These are phyloP conservation scores for Ganoderma leucocontextum DNA, from an alignment of 1,284 basidiomycete genomes.

Conservation along the genomic window DNA sequence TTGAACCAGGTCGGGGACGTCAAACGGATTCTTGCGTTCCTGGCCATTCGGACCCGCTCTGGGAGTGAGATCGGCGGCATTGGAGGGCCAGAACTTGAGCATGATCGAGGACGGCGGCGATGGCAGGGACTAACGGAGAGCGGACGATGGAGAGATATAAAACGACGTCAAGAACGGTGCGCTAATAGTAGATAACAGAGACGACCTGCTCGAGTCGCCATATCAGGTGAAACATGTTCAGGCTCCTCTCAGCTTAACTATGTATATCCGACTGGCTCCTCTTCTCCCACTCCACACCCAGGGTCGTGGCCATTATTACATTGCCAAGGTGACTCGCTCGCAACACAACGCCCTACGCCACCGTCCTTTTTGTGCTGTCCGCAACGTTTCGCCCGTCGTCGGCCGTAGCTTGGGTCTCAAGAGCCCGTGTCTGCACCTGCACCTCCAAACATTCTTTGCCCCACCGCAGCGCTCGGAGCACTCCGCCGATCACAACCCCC, in stretches of 20 bases:
- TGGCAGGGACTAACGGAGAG: constrained; percentile 19
- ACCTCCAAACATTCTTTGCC: constrained; percentile 48
- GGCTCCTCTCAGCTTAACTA: constrained; percentile 1
- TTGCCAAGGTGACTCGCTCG: constrained; percentile 7
- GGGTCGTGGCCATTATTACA: constrained; percentile 1
- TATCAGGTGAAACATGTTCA: constrained; percentile 11
- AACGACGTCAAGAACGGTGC: constrained; percentile 11
- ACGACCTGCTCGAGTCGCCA: constrained; percentile 20
- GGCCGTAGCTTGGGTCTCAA: constrained; percentile 31
- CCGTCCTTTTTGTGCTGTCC: constrained; percentile 13
- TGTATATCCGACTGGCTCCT: constrained; percentile 17
- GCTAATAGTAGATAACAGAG: constrained; percentile 5
- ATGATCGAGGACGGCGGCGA: constrained; percentile 46
- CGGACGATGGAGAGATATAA: constrained; percentile 19
- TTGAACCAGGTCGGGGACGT: constrained; percentile 45
- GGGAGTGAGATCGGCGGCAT: constrained; percentile 79
- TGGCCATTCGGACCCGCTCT: constrained; percentile 58
- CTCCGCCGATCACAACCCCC: constrained; percentile 60
- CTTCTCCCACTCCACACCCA: constrained; percentile 23
- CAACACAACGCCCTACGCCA: constrained; percentile 7
- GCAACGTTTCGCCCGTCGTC: constrained; percentile 26
- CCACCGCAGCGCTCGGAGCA: constrained; percentile 61
- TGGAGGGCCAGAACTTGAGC: constrained; percentile 74
- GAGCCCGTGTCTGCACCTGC: constrained; percentile 34
- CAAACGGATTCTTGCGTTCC: constrained; percentile 78